Evolutionary conservation across 495 filamentous ascomycete species (phyloP), one percentile per base, ranked within the genome.

Genomic region (Penicillium lividum): DNA sequence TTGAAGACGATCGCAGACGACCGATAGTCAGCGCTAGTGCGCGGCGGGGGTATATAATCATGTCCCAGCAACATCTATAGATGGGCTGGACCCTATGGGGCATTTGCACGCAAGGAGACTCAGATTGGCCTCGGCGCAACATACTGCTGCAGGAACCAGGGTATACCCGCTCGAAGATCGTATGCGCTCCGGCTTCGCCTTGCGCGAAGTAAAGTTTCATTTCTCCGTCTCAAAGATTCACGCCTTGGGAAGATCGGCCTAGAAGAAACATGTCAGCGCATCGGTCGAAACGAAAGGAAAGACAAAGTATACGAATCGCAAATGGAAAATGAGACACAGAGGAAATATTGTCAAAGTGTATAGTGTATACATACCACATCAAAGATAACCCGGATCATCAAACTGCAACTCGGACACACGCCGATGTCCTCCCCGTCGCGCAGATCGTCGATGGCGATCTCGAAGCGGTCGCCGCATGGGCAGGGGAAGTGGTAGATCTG

Each of bases 341-440:
- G 31, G 11, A 34, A 34, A 11, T 11, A 9, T 1, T 8, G 33
- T 11, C 10, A 13, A 11, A 11, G 33, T 9, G 33, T 36, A 10
- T 9, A 11, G 9, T 11, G 1, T 36, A 11, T 43, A 80, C 87
- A 66, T 68, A 96, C 93, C 67, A 80, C 64, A 61, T 98, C 94
- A 66, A 92, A 98, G 46, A 98, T 93, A 40, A 98, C 92, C 58
- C 86, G 77, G 55, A 98, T 97, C 90, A 95, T 96, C 74, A 98
- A 72, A 67, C 91, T 96, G 72, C 94, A 98, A 64, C 91, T 97
- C 13, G 94, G 95, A 70, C 94, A 98, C 7, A 98, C 92, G 0
- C 89, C 94, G 55, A 98, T 89, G 43, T 98, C 92, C 68, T 93
- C 88, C 4, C 88, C 89, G 63, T 97, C 93, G 49, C 88, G 83